Percentiles rank a stretch among this genome's conserved stretches.
Conservation (phyloP, 2,329 filamentous ascomycete genomes). For the Ophiocordyceps camponoti-rufipedis region DNA sequence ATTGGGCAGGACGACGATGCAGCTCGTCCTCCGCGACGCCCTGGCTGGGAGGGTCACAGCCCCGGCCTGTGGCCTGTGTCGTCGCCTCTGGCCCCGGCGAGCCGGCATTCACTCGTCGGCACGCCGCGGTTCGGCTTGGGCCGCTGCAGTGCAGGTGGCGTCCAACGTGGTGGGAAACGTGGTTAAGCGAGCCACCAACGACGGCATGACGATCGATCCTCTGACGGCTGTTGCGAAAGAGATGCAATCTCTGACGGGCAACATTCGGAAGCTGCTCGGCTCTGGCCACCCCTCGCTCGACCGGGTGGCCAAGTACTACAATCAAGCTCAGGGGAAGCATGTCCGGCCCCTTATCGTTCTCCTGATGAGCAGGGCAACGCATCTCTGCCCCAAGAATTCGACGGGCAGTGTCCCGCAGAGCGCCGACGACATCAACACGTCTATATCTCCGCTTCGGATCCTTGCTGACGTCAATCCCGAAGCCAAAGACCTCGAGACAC, state of each 20-base stretch:
- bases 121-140: slow-evolving; percentile 46
- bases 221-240: slow-evolving; percentile 84
- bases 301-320: slow-evolving; percentile 95
- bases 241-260: slow-evolving; percentile 88
- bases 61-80: slow-evolving; percentile 14
- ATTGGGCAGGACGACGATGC: slow-evolving; percentile 20
- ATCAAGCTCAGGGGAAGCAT: slow-evolving; percentile 90
- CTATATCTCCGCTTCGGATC: slow-evolving; percentile 35
- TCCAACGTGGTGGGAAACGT: slow-evolving; percentile 55
- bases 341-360: slow-evolving; percentile 86
- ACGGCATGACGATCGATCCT: slow-evolving; percentile 64
- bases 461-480: slow-evolving; percentile 70
- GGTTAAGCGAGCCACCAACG: slow-evolving; percentile 41
- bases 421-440: slow-evolving; percentile 28
- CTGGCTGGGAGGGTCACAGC: slow-evolving; percentile 10
- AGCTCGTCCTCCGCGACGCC: slow-evolving; percentile 29
- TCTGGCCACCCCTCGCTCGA: slow-evolving; percentile 90
- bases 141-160: slow-evolving; percentile 52
- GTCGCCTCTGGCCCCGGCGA: slow-evolving; percentile 12
- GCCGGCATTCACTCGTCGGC: slow-evolving; percentile 24
- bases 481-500: slow-evolving; percentile 10
- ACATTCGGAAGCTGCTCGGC: slow-evolving; percentile 81
- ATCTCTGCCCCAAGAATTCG: slow-evolving; percentile 47
- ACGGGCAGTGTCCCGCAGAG: slow-evolving; percentile 21
- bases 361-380: slow-evolving; percentile 87